Base-by-base conservation (phyloP, 1,284 basidiomycete genomes). In the Gymnopus androsaceus region DNA sequence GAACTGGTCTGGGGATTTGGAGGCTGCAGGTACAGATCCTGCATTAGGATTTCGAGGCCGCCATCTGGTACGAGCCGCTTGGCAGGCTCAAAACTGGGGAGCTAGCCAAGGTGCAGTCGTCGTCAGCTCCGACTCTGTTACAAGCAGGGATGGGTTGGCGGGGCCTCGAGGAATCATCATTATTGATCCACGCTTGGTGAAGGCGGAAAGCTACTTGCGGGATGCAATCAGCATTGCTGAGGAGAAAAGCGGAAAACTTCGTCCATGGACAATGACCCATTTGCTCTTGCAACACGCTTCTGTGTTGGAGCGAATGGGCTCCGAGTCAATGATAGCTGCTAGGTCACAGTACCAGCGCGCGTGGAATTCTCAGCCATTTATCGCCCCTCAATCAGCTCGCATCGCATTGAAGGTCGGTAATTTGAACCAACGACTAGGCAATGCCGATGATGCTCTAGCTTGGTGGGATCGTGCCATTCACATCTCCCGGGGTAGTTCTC, bases 11-110 rank as follows among this genome's bases (percentile, higher is more conserved):
- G 88, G 89, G n/a, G 83, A 87, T 40, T 50, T 64, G 14, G 64
- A 67, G 6, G 66, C 59, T 19, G 89, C 88, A 7, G 92, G 92
- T 37, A 94, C 92, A 14, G 88, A 92, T 67, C 77, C 86, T 4
- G 77, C 74, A 8, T 76, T 94, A 2, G 88, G 90, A 1, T 79
- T 82, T 65, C 77, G 75, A 65, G 88, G 78, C 15, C 76, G 88
- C 25, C 84, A 89, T 67, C 80, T 82, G 17, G 73, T 92, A 0
- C 83, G 91, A 36, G 81, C 81, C 28, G 89, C 91, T 11, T 94
- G 90, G 90, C 85, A 89, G 70, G 83, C 84, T 4, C 81, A 85
- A 62, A 77, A 88, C 63, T 90, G 87, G 86, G 87, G 85, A 6
- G 77, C 80, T 8, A 85, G 84, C 7, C 72, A 76, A 14, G 67